phyloP scores from a whole-genome alignment of 73 alveolate species.

The Diophrys sp. region DNA sequence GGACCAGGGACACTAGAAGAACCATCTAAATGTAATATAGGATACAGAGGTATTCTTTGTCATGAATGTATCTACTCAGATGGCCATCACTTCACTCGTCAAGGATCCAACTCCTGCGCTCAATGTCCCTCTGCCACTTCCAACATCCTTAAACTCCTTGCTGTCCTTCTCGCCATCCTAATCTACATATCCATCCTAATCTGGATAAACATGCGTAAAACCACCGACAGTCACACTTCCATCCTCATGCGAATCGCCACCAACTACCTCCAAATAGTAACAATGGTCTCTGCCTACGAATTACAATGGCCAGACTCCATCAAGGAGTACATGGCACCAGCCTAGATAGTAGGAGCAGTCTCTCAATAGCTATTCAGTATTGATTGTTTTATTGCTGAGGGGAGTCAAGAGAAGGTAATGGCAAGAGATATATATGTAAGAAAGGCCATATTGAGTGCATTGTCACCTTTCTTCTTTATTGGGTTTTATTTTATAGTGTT shows the following conservation, averaged over 20 bases:
- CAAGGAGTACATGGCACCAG: not conserved
- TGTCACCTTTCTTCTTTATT: constrained; percentile 2
- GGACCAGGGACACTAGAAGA: no score
- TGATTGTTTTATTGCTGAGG: constrained; percentile 14
- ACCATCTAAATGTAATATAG: no score
- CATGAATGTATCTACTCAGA: no score
- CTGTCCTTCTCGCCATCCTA: not conserved
- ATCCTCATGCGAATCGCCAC: constrained; percentile 10
- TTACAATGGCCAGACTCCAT: not conserved
- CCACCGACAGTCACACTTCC: constrained; percentile 2
- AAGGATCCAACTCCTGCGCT: constrained; percentile 1
- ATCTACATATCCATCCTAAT: not conserved
- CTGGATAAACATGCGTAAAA: not conserved
- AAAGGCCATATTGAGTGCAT: not conserved
- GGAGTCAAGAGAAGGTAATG: not conserved
- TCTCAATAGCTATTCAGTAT: not conserved
- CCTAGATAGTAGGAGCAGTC: not conserved
- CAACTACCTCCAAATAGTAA: constrained; percentile 1
- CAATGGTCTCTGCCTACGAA: not conserved
- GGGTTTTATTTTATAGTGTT: not conserved
- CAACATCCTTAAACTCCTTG: constrained; percentile 6
- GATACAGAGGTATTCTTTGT: no score
- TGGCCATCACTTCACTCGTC: no score
- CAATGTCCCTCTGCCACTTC: no score
- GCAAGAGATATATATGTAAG: not conserved